phyloP scores from a whole-genome alignment of 2,329 filamentous ascomycete genomes.

The Curvularia hawaiiensis region DNA sequence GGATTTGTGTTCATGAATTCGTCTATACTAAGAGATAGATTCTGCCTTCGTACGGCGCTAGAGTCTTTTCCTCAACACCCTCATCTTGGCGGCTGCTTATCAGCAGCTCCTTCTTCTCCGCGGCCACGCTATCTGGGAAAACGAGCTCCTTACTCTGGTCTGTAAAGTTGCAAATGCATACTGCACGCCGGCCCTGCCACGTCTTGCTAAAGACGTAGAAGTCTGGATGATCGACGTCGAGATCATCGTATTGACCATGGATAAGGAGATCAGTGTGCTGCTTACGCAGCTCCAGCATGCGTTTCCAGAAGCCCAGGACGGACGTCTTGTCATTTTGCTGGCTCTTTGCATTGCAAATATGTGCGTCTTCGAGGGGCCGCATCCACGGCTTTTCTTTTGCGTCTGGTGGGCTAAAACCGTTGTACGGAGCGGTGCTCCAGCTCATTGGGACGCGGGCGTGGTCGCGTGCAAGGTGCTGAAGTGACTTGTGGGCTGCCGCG shows the following conservation, averaged over 20 bases:
- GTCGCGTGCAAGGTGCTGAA: constrained; percentile 67
- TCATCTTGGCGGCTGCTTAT: constrained; percentile 30
- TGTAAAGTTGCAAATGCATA: constrained; percentile 46
- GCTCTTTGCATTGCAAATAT: constrained; percentile 61
- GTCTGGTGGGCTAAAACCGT: constrained; percentile 62
- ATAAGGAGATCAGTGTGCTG: constrained; percentile 64
- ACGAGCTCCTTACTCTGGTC: constrained; percentile 38
- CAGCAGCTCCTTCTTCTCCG: constrained; percentile 38
- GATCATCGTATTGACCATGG: constrained; percentile 62
- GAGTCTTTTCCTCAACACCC: constrained; percentile 17
- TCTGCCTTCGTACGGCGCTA: constrained; percentile 39
- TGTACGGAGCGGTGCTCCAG: constrained; percentile 62
- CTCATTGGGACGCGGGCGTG: constrained; percentile 72
- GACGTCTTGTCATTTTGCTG: constrained; percentile 54
- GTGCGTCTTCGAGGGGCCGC: constrained; percentile 61
- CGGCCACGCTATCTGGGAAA: constrained; percentile 37
- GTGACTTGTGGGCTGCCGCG: constrained; percentile 55
- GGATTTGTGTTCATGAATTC: not conserved
- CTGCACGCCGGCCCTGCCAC: constrained; percentile 35
- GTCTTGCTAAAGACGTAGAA: constrained; percentile 60
- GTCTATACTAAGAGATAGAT: constrained; percentile 31
- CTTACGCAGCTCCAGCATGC: constrained; percentile 60
- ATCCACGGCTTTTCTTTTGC: constrained; percentile 62
- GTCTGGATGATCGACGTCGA: constrained; percentile 57
- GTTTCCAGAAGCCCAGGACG: constrained; percentile 67